Evolutionary conservation across 495 filamentous ascomycete genomes (phyloP), one percentile per base, ranked within the genome.

Genomic region (Penicillium bovifimosum): DNA sequence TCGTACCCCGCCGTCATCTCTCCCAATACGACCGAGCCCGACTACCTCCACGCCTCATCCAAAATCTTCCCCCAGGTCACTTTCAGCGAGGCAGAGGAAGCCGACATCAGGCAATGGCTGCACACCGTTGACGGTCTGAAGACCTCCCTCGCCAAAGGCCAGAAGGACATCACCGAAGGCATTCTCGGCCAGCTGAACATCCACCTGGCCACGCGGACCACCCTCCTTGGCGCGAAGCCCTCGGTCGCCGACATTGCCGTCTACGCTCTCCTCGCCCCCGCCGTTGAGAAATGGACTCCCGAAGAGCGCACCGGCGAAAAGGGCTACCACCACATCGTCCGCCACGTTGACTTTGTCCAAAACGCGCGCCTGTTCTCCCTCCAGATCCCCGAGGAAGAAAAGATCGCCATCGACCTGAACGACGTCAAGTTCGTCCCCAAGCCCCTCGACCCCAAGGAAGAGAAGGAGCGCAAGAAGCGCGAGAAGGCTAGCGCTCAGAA

Each of bases 311-410:
- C 93, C 6, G 93, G 93, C 31, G 82, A 96, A 75, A 77, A 90
- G 41, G 93, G 93, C 48, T 87, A 84, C 65, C 90, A 93, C 60
- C 83, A 97, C 68, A 87, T 96, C 59, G 89, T 98, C 31, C 90
- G 93, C 31, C 87, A 86, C 62, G 70, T 96, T 57, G 93, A 96
- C 69, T 96, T 96, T 64, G 86, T 98, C 51, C 93, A 98, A 75
- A 96, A 95, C 72, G 81, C 86, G 42, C 78, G 82, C 1, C 52
- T 91, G 41, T 95, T 96, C 60, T 80, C 80, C 6, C 76, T 96
- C 50, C 78, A 77, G 52, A 72, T 96, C 45, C 71, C 76, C 43
- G 83, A 86, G 39, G 77, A 75, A 50, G 86, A 96, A 65, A 96
- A 93, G 76, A 74, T 97, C 58, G 70, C 70, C 55, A 80, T 98